Percentiles rank a stretch among this genome's conserved stretches.
Conservation (phyloP, 352 stramenopile species). For the Blastocystis sp. region DNA sequence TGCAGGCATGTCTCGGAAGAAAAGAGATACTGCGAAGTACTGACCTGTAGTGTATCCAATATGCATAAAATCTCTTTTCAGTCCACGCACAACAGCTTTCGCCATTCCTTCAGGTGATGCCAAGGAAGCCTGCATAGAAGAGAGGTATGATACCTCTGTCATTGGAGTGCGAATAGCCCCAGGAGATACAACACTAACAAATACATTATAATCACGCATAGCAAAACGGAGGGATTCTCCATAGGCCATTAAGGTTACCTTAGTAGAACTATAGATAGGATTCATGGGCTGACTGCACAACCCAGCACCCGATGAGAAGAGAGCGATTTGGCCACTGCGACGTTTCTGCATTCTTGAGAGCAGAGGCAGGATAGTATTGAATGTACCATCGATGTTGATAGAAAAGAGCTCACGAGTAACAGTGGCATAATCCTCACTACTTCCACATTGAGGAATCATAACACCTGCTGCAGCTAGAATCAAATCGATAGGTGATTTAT, state of each 20-base stretch:
- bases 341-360: conserved; percentile 51
- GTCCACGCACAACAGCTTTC: background rate
- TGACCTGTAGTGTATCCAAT: conserved; percentile 14
- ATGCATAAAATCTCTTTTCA: conserved; percentile 44
- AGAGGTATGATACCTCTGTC: conserved; percentile 45
- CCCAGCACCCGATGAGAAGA: conserved; percentile 16
- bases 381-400: conserved; percentile 55
- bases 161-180: conserved; percentile 55
- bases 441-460: conserved; percentile 50
- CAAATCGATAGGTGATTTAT: conserved; percentile 39
- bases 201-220: conserved; percentile 48
- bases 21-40: background rate
- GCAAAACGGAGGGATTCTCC: conserved; percentile 41
- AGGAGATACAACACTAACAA: conserved; percentile 58
- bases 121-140: background rate
- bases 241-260: conserved; percentile 38
- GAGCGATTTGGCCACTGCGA: conserved; percentile 37
- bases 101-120: conserved; percentile 25
- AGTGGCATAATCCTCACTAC: background rate
- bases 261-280: conserved; percentile 18
- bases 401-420: conserved; percentile 24
- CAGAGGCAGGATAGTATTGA: conserved; percentile 66
- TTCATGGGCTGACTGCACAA: conserved; percentile 52
- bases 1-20: conserved; percentile 11
- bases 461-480: conserved; percentile 57